phyloP scores from a whole-genome alignment of 305 asterid genomes.

The Rubia peregrina region DNA sequence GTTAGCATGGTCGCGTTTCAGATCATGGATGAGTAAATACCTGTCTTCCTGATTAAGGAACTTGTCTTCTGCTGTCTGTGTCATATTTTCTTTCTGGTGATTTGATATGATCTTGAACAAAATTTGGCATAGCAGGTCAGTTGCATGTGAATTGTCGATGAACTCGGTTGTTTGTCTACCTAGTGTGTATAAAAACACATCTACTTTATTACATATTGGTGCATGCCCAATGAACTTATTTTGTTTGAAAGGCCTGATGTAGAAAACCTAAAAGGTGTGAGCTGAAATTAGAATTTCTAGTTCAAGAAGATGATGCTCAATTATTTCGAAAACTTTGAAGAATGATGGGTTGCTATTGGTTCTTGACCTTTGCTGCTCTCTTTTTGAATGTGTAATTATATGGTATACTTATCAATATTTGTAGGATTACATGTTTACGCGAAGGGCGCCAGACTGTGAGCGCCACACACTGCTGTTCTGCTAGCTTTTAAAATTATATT shows the following conservation, averaged over 20 bases:
- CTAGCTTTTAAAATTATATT: neutral
- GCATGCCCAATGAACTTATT: neutral
- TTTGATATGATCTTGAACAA: neutral
- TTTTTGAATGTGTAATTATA: too few relatives aligned
- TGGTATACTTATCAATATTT: too few relatives aligned
- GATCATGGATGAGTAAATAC: conserved; percentile 69
- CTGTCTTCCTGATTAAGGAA: conserved; percentile 36
- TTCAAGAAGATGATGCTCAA: too few relatives aligned
- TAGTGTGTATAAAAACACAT: neutral
- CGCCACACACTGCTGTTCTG: neutral
- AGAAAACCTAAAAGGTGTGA: too few relatives aligned
- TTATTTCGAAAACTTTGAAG: too few relatives aligned
- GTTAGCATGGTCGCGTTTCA: conserved; percentile 80
- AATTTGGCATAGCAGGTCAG: neutral
- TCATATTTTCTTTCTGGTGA: neutral
- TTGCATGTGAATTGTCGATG: neutral
- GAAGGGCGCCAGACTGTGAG: too few relatives aligned
- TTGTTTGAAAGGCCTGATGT: neutral
- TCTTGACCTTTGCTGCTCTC: too few relatives aligned
- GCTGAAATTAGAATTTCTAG: too few relatives aligned
- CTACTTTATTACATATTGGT: too few relatives aligned
- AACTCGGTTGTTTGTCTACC: neutral
- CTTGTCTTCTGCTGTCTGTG: neutral
- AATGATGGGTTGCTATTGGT: too few relatives aligned
- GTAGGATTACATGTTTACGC: neutral